Conservation (phyloP, 2,329 filamentous ascomycete species). For the Thelonectria blattea region DNA sequence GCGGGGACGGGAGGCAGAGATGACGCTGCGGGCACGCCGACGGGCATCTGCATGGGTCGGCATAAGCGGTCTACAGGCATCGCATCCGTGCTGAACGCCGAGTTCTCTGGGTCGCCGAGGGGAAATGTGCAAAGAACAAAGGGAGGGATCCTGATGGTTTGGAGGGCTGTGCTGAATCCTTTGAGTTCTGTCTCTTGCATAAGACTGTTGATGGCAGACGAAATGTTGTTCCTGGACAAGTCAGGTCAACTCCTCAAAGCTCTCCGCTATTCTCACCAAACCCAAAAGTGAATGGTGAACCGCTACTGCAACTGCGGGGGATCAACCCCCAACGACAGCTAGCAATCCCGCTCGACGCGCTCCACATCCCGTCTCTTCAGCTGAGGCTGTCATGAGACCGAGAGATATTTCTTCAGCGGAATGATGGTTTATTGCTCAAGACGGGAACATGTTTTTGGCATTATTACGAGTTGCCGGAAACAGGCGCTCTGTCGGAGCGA, state of each 20-base stretch:
- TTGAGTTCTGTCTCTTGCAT: not conserved
- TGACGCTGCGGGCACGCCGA: not conserved
- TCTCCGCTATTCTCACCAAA: not conserved
- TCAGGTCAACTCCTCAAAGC: not conserved
- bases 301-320: not conserved
- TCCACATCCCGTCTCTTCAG: not conserved
- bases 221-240: not conserved
- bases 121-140: not conserved
- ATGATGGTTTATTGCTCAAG: not conserved
- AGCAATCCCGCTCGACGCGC: not conserved
- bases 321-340: not conserved
- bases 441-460: not conserved
- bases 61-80: not conserved
- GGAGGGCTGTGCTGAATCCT: not conserved
- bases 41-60: no score
- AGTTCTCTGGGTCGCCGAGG: not conserved
- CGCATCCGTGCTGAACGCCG: not conserved
- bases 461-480: not conserved
- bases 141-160: not conserved
- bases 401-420: not conserved
- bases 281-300: not conserved
- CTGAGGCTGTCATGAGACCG: not conserved
- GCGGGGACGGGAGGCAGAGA: not conserved
- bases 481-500: not conserved
- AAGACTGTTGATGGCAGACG: not conserved